Conservation (phyloP, 306 rosid species). For the Cajanus cajan region DNA sequence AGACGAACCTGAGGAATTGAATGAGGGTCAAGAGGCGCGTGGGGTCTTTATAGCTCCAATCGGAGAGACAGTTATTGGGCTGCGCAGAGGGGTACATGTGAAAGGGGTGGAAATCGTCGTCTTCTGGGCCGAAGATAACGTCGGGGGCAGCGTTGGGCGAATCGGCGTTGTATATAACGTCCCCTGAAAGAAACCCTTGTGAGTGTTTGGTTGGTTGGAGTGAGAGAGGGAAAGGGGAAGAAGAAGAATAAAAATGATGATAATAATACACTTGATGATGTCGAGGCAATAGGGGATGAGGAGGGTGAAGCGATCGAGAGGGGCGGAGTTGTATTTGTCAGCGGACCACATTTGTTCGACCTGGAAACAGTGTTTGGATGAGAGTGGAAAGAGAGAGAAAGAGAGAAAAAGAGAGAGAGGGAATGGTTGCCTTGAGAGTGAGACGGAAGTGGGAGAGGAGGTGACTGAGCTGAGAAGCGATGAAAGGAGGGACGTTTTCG, state of each 20-base stretch:
- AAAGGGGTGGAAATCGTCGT: slow-evolving; percentile 70
- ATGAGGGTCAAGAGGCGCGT: slow-evolving; percentile 61
- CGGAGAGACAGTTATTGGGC: slow-evolving; percentile 34
- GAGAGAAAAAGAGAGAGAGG: neutral
- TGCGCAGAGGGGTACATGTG: slow-evolving; percentile 35
- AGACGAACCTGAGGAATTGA: slow-evolving; percentile 65
- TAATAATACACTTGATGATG: slow-evolving; percentile 78
- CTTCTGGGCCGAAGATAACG: slow-evolving; percentile 77
- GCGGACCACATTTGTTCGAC: slow-evolving; percentile 88
- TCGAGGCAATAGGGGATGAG: slow-evolving; percentile 86
- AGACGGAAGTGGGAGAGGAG: slow-evolving; percentile 63
- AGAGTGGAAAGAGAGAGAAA: neutral
- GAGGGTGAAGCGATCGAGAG: slow-evolving; percentile 78
- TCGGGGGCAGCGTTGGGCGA: slow-evolving; percentile 76
- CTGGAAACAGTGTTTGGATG: slow-evolving; percentile 38
- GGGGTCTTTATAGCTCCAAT: slow-evolving; percentile 82
- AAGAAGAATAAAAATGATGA: too few species aligned
- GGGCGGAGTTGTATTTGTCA: slow-evolving; percentile 52
- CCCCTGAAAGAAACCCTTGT: slow-evolving; percentile 62
- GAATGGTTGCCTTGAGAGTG: slow-evolving; percentile 55
- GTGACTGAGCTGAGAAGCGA: slow-evolving; percentile 76
- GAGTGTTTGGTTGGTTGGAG: neutral
- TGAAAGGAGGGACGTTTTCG: slow-evolving; percentile 64
- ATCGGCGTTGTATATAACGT: slow-evolving; percentile 59
- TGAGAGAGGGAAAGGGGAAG: neutral